phyloP scores from a whole-genome alignment of 2,329 filamentous ascomycete genomes.

The Talaromyces piceae region DNA sequence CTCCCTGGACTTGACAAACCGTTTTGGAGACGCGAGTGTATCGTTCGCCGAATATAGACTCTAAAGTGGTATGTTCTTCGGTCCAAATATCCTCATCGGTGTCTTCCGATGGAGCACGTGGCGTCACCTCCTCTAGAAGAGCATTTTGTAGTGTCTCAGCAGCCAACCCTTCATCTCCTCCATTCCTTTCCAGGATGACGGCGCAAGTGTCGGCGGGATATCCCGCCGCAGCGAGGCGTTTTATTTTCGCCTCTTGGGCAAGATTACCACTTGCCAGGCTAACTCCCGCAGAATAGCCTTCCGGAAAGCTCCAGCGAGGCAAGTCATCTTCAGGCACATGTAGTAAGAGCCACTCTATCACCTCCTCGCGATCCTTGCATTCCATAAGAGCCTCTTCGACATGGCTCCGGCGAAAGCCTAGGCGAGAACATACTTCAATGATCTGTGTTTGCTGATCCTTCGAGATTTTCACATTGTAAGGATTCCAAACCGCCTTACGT shows the following conservation, averaged over 20 bases:
- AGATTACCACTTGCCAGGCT: conserved; percentile 77
- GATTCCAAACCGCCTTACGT: conserved; percentile 78
- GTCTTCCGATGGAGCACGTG: conserved; percentile 12
- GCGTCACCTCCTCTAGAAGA: conserved; percentile 46
- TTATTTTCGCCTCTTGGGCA: conserved; percentile 71
- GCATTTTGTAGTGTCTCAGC: conserved; percentile 71
- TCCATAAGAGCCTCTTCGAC: conserved; percentile 78
- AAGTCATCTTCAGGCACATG: conserved; percentile 96
- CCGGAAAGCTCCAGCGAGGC: conserved; percentile 85
- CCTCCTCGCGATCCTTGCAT: conserved; percentile 87
- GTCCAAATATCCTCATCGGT: conserved; percentile 58
- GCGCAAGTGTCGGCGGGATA: conserved; percentile 81
- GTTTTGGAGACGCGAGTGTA: conserved; percentile 55
- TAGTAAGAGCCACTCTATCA: conserved; percentile 90
- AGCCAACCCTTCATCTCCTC: conserved; percentile 66
- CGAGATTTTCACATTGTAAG: conserved; percentile 61
- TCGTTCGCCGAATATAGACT: conserved; percentile 75
- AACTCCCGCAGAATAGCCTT: conserved; percentile 84
- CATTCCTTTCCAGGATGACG: conserved; percentile 62
- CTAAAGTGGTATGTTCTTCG: conserved; percentile 75
- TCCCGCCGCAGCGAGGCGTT: conserved; percentile 71
- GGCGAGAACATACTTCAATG: conserved; percentile 63
- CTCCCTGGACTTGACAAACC: conserved; percentile 64
- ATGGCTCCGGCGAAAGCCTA: conserved; percentile 85
- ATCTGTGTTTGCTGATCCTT: conserved; percentile 51